Base-by-base conservation (phyloP, 2,329 filamentous ascomycete species). In the Rhynchosporium graminicola region DNA sequence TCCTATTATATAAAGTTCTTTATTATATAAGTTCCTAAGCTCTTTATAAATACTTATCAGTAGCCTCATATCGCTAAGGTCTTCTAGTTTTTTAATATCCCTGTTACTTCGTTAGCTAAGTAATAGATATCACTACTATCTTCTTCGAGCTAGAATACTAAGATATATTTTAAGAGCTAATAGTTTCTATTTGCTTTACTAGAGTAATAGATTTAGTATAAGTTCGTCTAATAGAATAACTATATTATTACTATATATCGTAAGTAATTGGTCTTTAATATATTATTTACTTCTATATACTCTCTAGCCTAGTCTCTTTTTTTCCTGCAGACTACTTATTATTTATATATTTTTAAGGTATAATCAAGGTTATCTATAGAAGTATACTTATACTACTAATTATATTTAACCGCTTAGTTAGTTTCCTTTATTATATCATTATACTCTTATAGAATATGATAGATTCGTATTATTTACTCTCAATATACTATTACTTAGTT, bases 151-250 rank as follows among this genome's bases (percentile, higher is more conserved):
- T 40, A 38, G n/a, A 54, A 54, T 38, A 54, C 20, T 54, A 40
- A 54, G 15, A 3, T 26, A n/a, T 38, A 5, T 8, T 38, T 12
- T 36, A 3, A 26, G 13, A 38, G 26, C 20, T 36, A 33, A 40
- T 38, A 26, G 15, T 38, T 40, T 38, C 1, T n/a, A 9, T 40
- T 38, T n/a, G 31, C 20, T 20, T 54, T 54, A 40, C 15, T 13
- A 54, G 20, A 40, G 8, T 54, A 54, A 54, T 38, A 54, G 20
- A 54, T n/a, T 54, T 38, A 38, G n/a, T n/a, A 20, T 46, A 46
- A 7, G 43, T 15, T 3, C 3, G 15, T 46, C 7, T 46, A 46
- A 46, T 46, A 46, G 20, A 46, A 46, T 6, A n/a, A 46, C 7
- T 46, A 46, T 46, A n/a, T n/a, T n/a, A 46, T 3, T 46, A n/a